A percentile compares a stretch with the other conserved stretches of the same genome.
Conservation (phyloP, 495 filamentous ascomycete species). For the Lichina pygmaea region DNA sequence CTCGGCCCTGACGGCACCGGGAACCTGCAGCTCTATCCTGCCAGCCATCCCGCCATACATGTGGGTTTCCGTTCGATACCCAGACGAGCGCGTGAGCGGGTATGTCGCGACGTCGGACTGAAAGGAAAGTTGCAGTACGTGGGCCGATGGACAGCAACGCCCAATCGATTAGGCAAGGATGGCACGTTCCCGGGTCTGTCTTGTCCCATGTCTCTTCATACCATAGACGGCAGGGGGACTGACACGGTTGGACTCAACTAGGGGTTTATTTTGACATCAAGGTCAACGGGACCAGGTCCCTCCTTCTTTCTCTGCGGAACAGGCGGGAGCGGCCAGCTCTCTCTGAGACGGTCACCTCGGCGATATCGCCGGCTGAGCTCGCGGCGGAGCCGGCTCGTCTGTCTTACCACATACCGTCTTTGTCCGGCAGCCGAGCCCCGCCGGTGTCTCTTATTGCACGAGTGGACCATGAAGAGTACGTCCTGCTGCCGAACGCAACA, state of each 20-base stretch:
- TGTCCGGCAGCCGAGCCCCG: constrained; percentile 6
- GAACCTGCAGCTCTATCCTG: constrained; percentile 10
- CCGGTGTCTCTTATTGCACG: constrained; percentile 13
- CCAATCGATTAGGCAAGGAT: constrained; percentile 12
- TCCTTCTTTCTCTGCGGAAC: constrained; percentile 14
- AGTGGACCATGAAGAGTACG: constrained; percentile 14
- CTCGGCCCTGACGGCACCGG: constrained; percentile 7
- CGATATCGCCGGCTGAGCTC: background rate
- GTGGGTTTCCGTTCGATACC: constrained; percentile 1
- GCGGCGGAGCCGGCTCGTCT: constrained; percentile 4
- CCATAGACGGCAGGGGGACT: no score
- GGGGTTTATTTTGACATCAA: constrained; percentile 15
- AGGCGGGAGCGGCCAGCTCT: background rate
- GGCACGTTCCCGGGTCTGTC: constrained; percentile 13
- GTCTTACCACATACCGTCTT: constrained; percentile 7
- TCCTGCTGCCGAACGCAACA: constrained; percentile 10
- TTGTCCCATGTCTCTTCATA: background rate
- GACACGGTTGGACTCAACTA: background rate
- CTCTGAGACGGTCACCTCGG: background rate
- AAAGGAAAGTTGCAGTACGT: constrained; percentile 7
- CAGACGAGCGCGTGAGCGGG: background rate
- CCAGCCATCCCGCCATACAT: constrained; percentile 11
- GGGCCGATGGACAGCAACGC: constrained; percentile 13
- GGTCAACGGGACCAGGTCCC: constrained; percentile 9
- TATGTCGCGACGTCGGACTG: background rate